phyloP scores from a whole-genome alignment of 768 basidiomycete genomes.

The Boletellus emodensis region DNA sequence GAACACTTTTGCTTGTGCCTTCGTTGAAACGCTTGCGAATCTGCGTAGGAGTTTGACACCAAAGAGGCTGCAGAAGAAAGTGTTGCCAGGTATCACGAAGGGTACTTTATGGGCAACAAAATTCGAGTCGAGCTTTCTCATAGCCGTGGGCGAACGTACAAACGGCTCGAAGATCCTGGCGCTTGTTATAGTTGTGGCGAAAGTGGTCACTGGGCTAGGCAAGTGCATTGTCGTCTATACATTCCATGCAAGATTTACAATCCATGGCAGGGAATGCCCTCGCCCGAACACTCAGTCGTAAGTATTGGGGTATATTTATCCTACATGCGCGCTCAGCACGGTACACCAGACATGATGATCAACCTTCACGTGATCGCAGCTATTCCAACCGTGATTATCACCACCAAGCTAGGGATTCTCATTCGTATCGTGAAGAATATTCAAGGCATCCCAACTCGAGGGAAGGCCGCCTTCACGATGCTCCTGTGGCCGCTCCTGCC shows the following conservation, averaged over 20 bases:
- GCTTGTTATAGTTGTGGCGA: slow-evolving; percentile 87
- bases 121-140: slow-evolving; percentile 85
- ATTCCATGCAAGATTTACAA: slow-evolving; percentile 1
- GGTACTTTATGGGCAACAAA: slow-evolving; percentile 89
- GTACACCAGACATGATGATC: slow-evolving; percentile 39
- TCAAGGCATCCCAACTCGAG: slow-evolving; percentile 39
- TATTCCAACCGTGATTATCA: slow-evolving; percentile 51
- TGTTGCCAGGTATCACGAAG: slow-evolving; percentile 84
- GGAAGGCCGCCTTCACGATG: slow-evolving; percentile 59
- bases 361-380: slow-evolving; percentile 55
- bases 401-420: slow-evolving; percentile 36
- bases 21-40: not conserved
- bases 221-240: slow-evolving; percentile 16
- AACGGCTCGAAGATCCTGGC: slow-evolving; percentile 80
- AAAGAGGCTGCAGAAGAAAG: slow-evolving; percentile 82
- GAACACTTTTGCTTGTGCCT: not conserved
- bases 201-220: slow-evolving; percentile 89
- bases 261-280: slow-evolving; percentile 63
- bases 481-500: slow-evolving; percentile 35
- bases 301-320: slow-evolving; percentile 25
- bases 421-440: slow-evolving; percentile 54
- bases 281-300: slow-evolving; percentile 48
- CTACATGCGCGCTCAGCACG: slow-evolving; percentile 1
- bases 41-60: slow-evolving; percentile 71
- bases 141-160: slow-evolving; percentile 76